Base-by-base conservation (phyloP, 192 early-diverging fungal species). In the Entomortierella lignicola region DNA sequence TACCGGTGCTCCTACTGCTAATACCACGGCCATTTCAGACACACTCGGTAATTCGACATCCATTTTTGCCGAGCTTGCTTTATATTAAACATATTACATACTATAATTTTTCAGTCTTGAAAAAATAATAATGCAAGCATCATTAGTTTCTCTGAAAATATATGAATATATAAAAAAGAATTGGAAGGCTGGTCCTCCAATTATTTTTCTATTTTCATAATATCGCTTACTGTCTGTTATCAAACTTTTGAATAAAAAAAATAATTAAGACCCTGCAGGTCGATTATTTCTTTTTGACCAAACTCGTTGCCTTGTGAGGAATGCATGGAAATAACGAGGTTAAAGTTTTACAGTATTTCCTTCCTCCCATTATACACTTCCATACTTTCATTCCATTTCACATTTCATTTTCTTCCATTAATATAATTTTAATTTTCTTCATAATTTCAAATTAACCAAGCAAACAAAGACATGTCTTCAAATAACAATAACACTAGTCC, bases 11-110 rank as follows among this genome's bases (percentile, higher is more conserved):
- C 2, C 68, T 1, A 21, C 60, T 17, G 23, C 7, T 11, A 18
- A 27, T 26, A 32, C 29, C 31, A 17, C 72, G 39, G 21, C 20
- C 27, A 37, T 20, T n/a, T 37, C 34, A 4, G 10, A 10, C 34
- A 12, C 58, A 20, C 64, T 77, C 41, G 62, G 61, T 17, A 52
- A 54, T 21, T 32, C 41, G 3, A 69, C 73, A 23, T 69, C 65
- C 4, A 20, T 77, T 44, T 77, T 77, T 53, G 73, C 66, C 0
- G 60, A 77, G 6, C 61, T 77, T 55, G 65, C 66, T 20, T 47
- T 69, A 60, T 51, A 77, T 21, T 66, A 73, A 60, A 44, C 37
- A n/a, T n/a, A n/a, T n/a, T n/a, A n/a, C n/a, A n/a, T n/a, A n/a
- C n/a, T n/a, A n/a, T n/a, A n/a, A n/a, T n/a, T n/a, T n/a, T n/a